A percentile compares a stretch with the other conserved stretches of the same genome.
Evolutionary conservation across 78 protist species (phyloP).

Genomic region (Cavenderia fasciculata): DNA sequence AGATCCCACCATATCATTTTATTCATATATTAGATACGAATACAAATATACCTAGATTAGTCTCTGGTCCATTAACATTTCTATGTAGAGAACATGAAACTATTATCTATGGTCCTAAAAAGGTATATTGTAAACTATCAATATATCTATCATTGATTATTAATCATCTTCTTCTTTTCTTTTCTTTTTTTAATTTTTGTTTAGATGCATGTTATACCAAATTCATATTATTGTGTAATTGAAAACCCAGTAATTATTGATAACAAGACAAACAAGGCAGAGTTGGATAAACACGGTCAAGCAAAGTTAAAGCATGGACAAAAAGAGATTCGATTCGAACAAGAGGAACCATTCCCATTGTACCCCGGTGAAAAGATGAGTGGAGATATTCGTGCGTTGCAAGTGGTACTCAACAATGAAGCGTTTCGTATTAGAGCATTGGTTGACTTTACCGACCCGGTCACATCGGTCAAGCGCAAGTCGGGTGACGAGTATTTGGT

Average conservation of each 20-base stretch:
- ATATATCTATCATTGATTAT: background rate
- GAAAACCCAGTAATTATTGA: conserved; percentile 63
- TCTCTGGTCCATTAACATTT: conserved; percentile 77
- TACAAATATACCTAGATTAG: conserved; percentile 1
- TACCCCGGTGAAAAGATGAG: conserved; percentile 62
- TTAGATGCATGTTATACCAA: conserved; percentile 48
- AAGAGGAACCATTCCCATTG: conserved; percentile 71
- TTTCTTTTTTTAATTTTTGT: background rate
- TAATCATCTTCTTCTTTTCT: background rate
- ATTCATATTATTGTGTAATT: conserved; percentile 69
- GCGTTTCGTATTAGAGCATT: conserved; percentile 77
- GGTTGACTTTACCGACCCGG: conserved; percentile 41
- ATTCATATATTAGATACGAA: conserved; percentile 44
- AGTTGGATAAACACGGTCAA: conserved; percentile 62
- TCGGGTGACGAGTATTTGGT: conserved; percentile 86
- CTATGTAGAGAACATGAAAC: conserved; percentile 78
- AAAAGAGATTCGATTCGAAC: conserved; percentile 77
- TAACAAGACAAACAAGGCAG: background rate
- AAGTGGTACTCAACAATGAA: conserved; percentile 43
- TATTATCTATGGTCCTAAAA: conserved; percentile 37
- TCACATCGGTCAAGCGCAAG: background rate
- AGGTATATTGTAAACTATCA: background rate
- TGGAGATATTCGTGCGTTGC: conserved; percentile 32
- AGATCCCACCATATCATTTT: conserved; percentile 33
- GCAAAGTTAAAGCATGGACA: conserved; percentile 73